These are phyloP conservation scores for Podaxis sp. DNA, from an alignment of 768 basidiomycete genomes.

Conservation along the genomic window DNA sequence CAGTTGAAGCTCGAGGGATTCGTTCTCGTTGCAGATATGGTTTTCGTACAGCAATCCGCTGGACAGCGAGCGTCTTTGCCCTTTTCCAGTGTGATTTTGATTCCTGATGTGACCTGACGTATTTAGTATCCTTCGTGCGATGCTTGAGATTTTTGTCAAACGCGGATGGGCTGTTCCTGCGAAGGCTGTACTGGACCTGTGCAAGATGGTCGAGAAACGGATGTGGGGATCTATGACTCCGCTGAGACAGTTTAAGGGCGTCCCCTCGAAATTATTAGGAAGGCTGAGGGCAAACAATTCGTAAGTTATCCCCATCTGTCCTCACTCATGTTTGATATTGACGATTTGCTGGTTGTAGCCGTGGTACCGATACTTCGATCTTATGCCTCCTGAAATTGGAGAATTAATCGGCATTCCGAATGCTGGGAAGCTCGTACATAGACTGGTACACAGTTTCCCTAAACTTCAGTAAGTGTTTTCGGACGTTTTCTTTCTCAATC, in stretches of 20 bases:
- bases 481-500: not conserved
- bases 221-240: conserved; percentile 99
- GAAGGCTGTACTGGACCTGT: conserved; percentile 85
- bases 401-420: conserved; percentile 94
- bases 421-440: conserved; percentile 88
- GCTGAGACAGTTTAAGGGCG: conserved; percentile 91
- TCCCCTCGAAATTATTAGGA: conserved; percentile 84
- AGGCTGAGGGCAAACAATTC: conserved; percentile 98
- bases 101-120: not conserved
- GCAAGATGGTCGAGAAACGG: conserved; percentile 92
- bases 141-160: conserved; percentile 97
- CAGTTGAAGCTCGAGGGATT: conserved; percentile 86
- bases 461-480: conserved; percentile 71
- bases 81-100: not conserved
- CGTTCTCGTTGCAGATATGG: conserved; percentile 88
- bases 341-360: conserved; percentile 48
- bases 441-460: conserved; percentile 94
- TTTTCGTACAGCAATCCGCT: conserved; percentile 96
- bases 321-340: not conserved
- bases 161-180: conserved; percentile 98
- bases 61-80: conserved; percentile 57
- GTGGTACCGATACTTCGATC: conserved; percentile 96
- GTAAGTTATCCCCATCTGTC: conserved; percentile 40
- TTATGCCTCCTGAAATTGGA: conserved; percentile 89
- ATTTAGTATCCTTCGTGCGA: conserved; percentile 83